These are phyloP conservation scores for Pichia cephalocereana DNA, from an alignment of 805 yeast species.

Conservation along the genomic window DNA sequence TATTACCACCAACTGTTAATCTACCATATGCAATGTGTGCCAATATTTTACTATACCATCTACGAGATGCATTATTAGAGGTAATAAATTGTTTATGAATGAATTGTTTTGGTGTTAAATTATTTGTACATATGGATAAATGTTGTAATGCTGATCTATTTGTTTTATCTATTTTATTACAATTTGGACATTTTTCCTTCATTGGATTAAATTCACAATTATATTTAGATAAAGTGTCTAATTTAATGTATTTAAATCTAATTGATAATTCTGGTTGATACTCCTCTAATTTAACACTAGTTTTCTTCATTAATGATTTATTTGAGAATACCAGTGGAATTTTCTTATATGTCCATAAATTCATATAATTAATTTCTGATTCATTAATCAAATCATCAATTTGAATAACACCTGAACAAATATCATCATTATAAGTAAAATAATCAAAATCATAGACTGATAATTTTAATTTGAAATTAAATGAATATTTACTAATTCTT, in stretches of 20 bases:
- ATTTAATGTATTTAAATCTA: conserved; percentile 9
- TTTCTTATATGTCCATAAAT: conserved; percentile 10
- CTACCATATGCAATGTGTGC: conserved; percentile 85
- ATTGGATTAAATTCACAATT: conserved; percentile 14
- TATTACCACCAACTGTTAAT: conserved; percentile 75
- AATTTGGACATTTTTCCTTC: conserved; percentile 71
- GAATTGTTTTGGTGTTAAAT: conserved; percentile 7
- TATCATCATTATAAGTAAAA: conserved; percentile 73
- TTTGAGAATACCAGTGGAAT: conserved; percentile 5
- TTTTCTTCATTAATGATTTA: conserved; percentile 4
- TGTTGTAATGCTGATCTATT: conserved; percentile 68
- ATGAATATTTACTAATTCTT: conserved; percentile 62
- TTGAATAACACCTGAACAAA: conserved; percentile 57
- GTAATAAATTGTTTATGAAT: conserved; percentile 61
- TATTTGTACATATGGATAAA: conserved; percentile 72
- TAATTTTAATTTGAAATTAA: conserved; percentile 55
- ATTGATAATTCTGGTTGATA: conserved; percentile 9
- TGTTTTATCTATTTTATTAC: conserved; percentile 51
- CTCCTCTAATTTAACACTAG: neutral
- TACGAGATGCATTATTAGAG: conserved; percentile 69
- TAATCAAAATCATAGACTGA: conserved; percentile 78
- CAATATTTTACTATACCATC: conserved; percentile 80
- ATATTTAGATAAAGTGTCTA: neutral
- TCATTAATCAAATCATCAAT: conserved; percentile 29
- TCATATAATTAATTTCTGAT: neutral